Evolutionary conservation across 306 rosid species (phyloP).

Genomic region (Carpinus fangiana): DNA sequence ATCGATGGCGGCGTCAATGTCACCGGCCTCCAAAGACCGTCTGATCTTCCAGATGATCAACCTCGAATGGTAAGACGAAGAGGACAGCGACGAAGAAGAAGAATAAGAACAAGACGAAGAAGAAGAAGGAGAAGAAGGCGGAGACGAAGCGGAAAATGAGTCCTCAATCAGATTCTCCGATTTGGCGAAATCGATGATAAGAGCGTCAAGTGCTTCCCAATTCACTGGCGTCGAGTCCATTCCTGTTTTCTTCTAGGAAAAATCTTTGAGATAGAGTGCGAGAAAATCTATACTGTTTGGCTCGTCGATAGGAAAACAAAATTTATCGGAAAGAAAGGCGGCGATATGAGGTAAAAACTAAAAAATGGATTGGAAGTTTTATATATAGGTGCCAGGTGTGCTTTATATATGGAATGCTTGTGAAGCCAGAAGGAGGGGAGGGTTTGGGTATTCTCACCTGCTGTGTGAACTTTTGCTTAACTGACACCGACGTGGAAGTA

Average conservation of each 20-base stretch:
- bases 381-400: slow-evolving; percentile 33
- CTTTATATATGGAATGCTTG: not conserved
- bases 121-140: slow-evolving; percentile 33
- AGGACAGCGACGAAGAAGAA: slow-evolving; percentile 61
- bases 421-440: not conserved
- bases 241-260: slow-evolving; percentile 21
- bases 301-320: slow-evolving; percentile 9
- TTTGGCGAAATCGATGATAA: slow-evolving; percentile 84
- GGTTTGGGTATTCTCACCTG: not conserved
- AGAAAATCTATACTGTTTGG: slow-evolving; percentile 7
- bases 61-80: slow-evolving; percentile 83
- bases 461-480: not conserved
- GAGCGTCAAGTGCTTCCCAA: slow-evolving; percentile 91
- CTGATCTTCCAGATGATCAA: slow-evolving; percentile 82
- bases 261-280: slow-evolving; percentile 6
- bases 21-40: slow-evolving; percentile 65
- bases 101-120: slow-evolving; percentile 32
- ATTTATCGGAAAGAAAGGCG: slow-evolving; percentile 40
- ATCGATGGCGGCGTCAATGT: slow-evolving; percentile 64
- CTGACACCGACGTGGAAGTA: slow-evolving; percentile 10
- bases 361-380: slow-evolving; percentile 16
- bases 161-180: slow-evolving; percentile 85
- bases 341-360: slow-evolving; percentile 40
- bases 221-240: slow-evolving; percentile 85
- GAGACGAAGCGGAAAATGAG: slow-evolving; percentile 31